Conservation (phyloP, 352 stramenopile genomes). For the Phytophthora ohioensis region DNA sequence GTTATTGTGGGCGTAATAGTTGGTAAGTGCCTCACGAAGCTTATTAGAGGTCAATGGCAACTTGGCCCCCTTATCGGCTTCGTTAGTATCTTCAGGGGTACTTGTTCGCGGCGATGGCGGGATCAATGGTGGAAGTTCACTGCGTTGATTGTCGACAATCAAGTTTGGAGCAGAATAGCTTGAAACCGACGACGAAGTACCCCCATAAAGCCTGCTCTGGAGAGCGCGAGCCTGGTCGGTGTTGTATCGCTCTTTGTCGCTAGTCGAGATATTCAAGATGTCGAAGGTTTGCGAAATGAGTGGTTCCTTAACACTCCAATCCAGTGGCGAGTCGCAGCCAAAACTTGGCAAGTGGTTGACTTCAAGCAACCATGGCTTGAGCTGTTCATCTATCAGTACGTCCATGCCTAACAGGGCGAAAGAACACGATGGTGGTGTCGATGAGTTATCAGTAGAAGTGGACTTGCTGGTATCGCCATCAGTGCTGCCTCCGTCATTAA, state of each 20-base stretch:
- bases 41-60: constrained; percentile 41
- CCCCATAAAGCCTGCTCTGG: constrained; percentile 74
- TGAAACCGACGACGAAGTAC: neutral
- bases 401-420: constrained; percentile 97
- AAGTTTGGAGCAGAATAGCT: constrained; percentile 24
- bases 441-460: constrained; percentile 13
- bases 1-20: constrained; percentile 74
- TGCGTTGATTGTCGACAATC: constrained; percentile 36
- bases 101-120: constrained; percentile 14
- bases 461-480: constrained; percentile 7
- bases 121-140: constrained; percentile 29
- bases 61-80: constrained; percentile 26
- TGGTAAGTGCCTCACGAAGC: constrained; percentile 50
- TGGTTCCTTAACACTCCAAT: constrained; percentile 95
- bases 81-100: constrained; percentile 11
- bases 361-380: constrained; percentile 97
- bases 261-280: constrained; percentile 80
- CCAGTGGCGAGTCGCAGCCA: constrained; percentile 94
- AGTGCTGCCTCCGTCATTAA: constrained; percentile 7
- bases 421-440: constrained; percentile 53
- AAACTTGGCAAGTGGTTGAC: constrained; percentile 98
- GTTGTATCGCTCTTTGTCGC: constrained; percentile 87
- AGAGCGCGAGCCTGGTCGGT: constrained; percentile 64
- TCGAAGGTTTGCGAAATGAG: constrained; percentile 94
- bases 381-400: constrained; percentile 94